Conservation (phyloP, 1,139 yeast species). For the Schwanniomyces etchellsii region DNA sequence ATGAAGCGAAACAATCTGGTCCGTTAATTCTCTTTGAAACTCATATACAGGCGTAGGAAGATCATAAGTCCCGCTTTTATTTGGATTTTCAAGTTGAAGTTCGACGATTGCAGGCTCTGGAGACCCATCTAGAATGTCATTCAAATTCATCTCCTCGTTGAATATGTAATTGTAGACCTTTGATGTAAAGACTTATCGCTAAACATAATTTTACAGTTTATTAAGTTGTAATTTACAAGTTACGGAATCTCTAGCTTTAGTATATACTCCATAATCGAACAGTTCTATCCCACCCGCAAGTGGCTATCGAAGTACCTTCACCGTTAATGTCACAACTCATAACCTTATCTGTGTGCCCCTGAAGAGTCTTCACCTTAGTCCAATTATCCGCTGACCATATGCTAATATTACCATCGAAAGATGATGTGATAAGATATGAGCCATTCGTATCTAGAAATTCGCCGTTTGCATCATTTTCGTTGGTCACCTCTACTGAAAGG, state of each 20-base stretch:
- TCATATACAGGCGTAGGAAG: slow-evolving; percentile 85
- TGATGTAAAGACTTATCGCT: no score
- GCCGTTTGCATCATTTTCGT: slow-evolving; percentile 22
- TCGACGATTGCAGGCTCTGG: slow-evolving; percentile 80
- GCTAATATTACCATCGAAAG: slow-evolving; percentile 66
- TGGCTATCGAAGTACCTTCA: slow-evolving; percentile 40
- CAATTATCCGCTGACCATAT: slow-evolving; percentile 74
- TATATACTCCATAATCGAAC: slow-evolving; percentile 53
- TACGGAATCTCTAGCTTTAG: not conserved
- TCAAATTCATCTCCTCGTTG: slow-evolving; percentile 54
- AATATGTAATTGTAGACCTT: no score
- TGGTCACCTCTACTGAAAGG: slow-evolving; percentile 16
- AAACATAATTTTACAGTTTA: no score
- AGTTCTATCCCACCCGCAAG: slow-evolving; percentile 83
- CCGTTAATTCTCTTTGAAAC: slow-evolving; percentile 86
- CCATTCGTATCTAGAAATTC: slow-evolving; percentile 29
- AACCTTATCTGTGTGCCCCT: slow-evolving; percentile 66
- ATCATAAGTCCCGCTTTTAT: slow-evolving; percentile 64
- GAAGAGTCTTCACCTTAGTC: slow-evolving; percentile 49
- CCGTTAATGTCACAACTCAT: slow-evolving; percentile 60
- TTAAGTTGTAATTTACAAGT: not conserved
- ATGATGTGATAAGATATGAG: slow-evolving; percentile 49
- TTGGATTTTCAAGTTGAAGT: slow-evolving; percentile 30
- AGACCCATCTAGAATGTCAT: slow-evolving; percentile 71
- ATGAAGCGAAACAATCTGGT: slow-evolving; percentile 86